Evolutionary conservation across 2,329 filamentous ascomycete genomes (phyloP).

Genomic region (Phoma herbarum): DNA sequence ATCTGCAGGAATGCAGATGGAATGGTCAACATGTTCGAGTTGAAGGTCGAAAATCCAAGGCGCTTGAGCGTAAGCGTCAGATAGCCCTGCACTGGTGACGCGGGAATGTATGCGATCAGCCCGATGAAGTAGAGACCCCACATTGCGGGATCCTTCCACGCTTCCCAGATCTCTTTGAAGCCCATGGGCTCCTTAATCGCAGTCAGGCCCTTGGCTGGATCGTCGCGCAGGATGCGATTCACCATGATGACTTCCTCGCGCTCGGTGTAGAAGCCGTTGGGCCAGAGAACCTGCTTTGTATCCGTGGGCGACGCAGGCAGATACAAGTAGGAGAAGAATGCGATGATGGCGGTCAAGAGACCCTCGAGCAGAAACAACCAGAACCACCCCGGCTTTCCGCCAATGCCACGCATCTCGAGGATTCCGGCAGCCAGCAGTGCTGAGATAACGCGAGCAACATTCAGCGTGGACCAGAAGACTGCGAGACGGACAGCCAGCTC

Average conservation of each 20-base stretch:
- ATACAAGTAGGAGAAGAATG: slow-evolving; percentile 42
- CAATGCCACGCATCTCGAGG: slow-evolving; percentile 59
- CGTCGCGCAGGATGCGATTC: slow-evolving; percentile 67
- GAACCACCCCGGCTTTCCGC: slow-evolving; percentile 62
- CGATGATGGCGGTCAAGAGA: slow-evolving; percentile 42
- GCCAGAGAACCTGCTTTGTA: slow-evolving; percentile 47
- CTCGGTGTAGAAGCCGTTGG: slow-evolving; percentile 71
- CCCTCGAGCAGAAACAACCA: slow-evolving; percentile 61
- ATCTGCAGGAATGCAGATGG: slow-evolving; percentile 60
- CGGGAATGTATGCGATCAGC: slow-evolving; percentile 49
- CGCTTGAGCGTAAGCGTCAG: slow-evolving; percentile 52
- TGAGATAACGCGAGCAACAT: slow-evolving; percentile 62
- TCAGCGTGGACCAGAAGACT: slow-evolving; percentile 74
- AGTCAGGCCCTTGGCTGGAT: slow-evolving; percentile 65
- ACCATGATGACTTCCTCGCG: slow-evolving; percentile 74
- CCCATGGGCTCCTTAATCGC: slow-evolving; percentile 64
- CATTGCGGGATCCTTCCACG: slow-evolving; percentile 64
- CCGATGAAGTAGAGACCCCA: slow-evolving; percentile 64
- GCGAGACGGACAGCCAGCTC: slow-evolving; percentile 73
- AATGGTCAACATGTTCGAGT: slow-evolving; percentile 53
- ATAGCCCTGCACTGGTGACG: slow-evolving; percentile 50
- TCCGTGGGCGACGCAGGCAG: slow-evolving; percentile 62
- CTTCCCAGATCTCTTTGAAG: slow-evolving; percentile 58
- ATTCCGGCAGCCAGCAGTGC: slow-evolving; percentile 65
- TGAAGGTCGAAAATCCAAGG: slow-evolving; percentile 54